Conservation (phyloP, 768 basidiomycete genomes). For the Candolleomyces efflorescens region DNA sequence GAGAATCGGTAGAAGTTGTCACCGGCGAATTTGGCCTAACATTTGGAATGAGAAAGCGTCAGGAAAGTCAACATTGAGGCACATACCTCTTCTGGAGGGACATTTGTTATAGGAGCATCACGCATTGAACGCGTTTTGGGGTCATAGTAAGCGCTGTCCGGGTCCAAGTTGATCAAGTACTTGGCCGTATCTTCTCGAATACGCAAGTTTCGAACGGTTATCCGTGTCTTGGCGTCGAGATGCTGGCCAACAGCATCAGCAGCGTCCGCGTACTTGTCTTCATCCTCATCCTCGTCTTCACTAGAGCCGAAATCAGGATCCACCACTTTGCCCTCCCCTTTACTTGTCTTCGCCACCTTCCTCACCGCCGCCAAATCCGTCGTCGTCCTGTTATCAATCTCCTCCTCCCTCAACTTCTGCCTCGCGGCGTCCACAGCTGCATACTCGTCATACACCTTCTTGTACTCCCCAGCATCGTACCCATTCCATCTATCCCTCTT, state of each 20-base stretch:
- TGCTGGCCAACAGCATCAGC: constrained; percentile 98
- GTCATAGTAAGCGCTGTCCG: constrained; percentile 95
- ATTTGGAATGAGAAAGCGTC: neutral
- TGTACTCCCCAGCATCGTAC: constrained; percentile 87
- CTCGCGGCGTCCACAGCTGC: constrained; percentile 87
- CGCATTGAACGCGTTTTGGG: constrained; percentile 99
- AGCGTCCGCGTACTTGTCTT: constrained; percentile 97
- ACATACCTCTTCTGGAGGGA: constrained; percentile 85
- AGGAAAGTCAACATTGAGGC: neutral
- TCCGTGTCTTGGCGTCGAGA: constrained; percentile 95
- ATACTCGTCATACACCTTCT: constrained; percentile 88
- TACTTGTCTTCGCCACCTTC: constrained; percentile 92
- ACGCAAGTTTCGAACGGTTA: constrained; percentile 96
- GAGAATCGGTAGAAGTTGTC: constrained; percentile 93
- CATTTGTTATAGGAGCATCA: constrained; percentile 80
- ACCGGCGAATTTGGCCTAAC: constrained; percentile 84
- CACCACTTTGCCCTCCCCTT: constrained; percentile 60
- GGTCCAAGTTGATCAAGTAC: constrained; percentile 95
- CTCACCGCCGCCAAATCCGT: constrained; percentile 88
- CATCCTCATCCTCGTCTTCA: constrained; percentile 93
- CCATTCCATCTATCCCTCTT: constrained; percentile 99
- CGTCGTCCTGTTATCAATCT: constrained; percentile 96
- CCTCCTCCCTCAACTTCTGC: constrained; percentile 89
- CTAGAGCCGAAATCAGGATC: constrained; percentile 96
- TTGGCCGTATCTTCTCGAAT: constrained; percentile 99